These are phyloP conservation scores for Yarrowia galli DNA, from an alignment of 1,139 yeast species.

Conservation along the genomic window DNA sequence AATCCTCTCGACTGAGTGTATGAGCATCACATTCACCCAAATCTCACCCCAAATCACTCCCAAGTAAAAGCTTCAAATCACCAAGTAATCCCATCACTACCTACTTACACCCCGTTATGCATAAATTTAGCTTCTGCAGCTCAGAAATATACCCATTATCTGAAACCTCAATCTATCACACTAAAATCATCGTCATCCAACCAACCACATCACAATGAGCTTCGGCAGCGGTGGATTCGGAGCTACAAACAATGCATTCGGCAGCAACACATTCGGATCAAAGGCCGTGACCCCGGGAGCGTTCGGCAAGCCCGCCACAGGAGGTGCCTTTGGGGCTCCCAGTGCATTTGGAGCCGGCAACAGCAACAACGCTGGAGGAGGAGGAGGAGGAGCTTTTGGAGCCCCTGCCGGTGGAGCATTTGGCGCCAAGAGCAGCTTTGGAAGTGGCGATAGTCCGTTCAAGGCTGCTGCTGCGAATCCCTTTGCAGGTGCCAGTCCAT, in stretches of 20 bases:
- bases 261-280: slow-evolving; percentile 20
- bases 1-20: no score
- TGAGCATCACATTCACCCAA: no score
- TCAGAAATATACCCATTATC: background rate
- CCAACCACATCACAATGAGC: background rate
- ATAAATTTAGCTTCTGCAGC: background rate
- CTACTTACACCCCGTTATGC: no score
- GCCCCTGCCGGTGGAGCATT: background rate
- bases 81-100: no score
- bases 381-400: slow-evolving; percentile 4
- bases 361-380: background rate
- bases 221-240: slow-evolving; percentile 20
- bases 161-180: background rate
- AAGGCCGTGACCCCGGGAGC: slow-evolving; percentile 17
- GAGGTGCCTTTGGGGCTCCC: slow-evolving; percentile 3
- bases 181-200: background rate
- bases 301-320: background rate
- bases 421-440: slow-evolving; percentile 23
- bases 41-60: no score
- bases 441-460: slow-evolving; percentile 20
- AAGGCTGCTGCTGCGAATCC: background rate
- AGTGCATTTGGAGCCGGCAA: slow-evolving; percentile 5
- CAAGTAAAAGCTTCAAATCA: no score
- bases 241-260: slow-evolving; percentile 3
- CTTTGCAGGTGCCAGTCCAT: background rate